Base-by-base conservation (phyloP, 371 early-diverging fungal genomes). In the Actinomucor elegans region DNA sequence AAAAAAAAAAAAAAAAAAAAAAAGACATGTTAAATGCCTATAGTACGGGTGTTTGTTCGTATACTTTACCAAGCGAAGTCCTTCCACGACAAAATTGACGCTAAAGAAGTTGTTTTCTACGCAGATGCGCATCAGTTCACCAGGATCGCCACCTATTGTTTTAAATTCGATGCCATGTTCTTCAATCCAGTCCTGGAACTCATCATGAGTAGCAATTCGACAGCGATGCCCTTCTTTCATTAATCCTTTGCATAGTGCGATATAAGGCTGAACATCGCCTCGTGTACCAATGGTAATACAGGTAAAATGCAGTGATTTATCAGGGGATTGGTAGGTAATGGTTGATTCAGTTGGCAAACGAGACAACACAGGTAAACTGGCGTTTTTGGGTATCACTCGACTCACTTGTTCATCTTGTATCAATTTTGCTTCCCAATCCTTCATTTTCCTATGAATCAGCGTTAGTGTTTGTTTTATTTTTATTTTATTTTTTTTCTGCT, bases 251-350 rank as follows among this genome's bases (percentile, higher is more conserved):
- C 89, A 85, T 11, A 91, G 73, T 0, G 92, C 91, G 65, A 93
- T 88, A 47, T 89, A 93, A 0, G 92, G 93, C 57, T 93, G 90
- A 0, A 93, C 91, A 66, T 92, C 93, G 6, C 93, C 93, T 31
- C 93, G 79, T 7, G 90, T 87, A n/a, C 93, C 93, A 53, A 93
- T 90, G 0, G 92, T 91, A 32, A 91, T 63, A 49, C 86, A 85
- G 0, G 92, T 91, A 49, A 92, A 85, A 52, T 81, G 90, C 55
- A 92, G 57, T 4, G 87, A 71, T 20, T 66, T 64, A 12, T 69
- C 66, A 2, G 80, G 64, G 24, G 50, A 58, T 42, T 58, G 58
- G 14, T 64, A 64, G 10, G 41, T 36, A 44, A 64, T 44, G 0
- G 59, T 26, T n/a, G n/a, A n/a, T 31, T 57, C 58, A 55, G 15